These are phyloP conservation scores for Paecilomyces variotii DNA, from an alignment of 2,329 filamentous ascomycete genomes.

Conservation along the genomic window DNA sequence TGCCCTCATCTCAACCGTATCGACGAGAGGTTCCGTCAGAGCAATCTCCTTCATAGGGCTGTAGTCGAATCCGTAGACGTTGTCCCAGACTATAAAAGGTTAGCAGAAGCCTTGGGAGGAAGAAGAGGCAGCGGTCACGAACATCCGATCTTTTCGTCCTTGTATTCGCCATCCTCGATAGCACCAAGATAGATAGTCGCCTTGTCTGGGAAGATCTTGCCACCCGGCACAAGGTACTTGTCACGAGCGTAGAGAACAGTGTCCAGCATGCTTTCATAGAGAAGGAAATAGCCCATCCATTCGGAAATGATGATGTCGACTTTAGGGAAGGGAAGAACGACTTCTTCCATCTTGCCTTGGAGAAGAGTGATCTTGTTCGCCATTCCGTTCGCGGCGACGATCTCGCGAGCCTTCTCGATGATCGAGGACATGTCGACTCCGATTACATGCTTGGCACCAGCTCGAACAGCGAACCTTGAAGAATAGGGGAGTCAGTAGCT, in stretches of 20 bases:
- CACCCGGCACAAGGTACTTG: slow-evolving; percentile 76
- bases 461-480: slow-evolving; percentile 85
- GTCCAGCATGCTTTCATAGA: slow-evolving; percentile 99
- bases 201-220: slow-evolving; percentile 97
- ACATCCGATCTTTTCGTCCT: slow-evolving; percentile 99
- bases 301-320: slow-evolving; percentile 99
- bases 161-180: slow-evolving; percentile 98
- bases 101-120: slow-evolving; percentile 9
- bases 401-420: slow-evolving; percentile 96
- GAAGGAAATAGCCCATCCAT: slow-evolving; percentile 99
- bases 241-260: slow-evolving; percentile 95
- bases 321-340: slow-evolving; percentile 83
- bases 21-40: slow-evolving; percentile 89
- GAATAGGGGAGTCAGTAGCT: slow-evolving; percentile 7
- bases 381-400: slow-evolving; percentile 86
- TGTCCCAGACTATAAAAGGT: slow-evolving; percentile 77
- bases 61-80: slow-evolving; percentile 98
- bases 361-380: slow-evolving; percentile 93
- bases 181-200: slow-evolving; percentile 94
- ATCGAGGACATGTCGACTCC: slow-evolving; percentile 99
- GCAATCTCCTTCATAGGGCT: slow-evolving; percentile 87
- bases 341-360: slow-evolving; percentile 99
- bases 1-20: slow-evolving; percentile 95
- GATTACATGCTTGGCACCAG: slow-evolving; percentile 96
- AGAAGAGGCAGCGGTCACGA: slow-evolving; percentile 34